These are phyloP conservation scores for Capsella bursapastoris DNA, from an alignment of 345 rosid genomes.

Conservation along the genomic window DNA sequence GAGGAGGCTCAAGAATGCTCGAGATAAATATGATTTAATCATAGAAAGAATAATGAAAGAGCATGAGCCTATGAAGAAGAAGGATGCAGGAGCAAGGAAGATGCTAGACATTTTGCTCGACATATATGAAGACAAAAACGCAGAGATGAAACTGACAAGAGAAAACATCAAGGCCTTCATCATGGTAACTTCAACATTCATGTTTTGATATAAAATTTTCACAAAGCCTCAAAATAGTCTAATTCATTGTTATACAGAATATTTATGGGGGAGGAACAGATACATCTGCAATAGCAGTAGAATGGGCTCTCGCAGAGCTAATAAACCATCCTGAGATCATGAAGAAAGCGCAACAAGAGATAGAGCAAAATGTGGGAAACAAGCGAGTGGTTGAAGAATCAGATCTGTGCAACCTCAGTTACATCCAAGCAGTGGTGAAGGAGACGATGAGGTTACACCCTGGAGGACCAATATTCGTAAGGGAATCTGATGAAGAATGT, in stretches of 20 bases:
- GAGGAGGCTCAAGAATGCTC: slow-evolving; percentile 63
- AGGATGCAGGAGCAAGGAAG: slow-evolving; percentile 44
- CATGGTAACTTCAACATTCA: slow-evolving; percentile 54
- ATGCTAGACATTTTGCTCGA: slow-evolving; percentile 69
- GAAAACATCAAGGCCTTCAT: slow-evolving; percentile 77
- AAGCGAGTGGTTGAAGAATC: slow-evolving; percentile 59
- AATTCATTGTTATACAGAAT: slow-evolving; percentile 49
- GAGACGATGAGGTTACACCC: slow-evolving; percentile 82
- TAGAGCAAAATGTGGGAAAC: slow-evolving; percentile 60
- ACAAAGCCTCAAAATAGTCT: neutral
- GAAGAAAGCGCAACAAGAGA: slow-evolving; percentile 62
- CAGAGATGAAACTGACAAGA: slow-evolving; percentile 65
- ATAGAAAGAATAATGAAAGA: slow-evolving; percentile 73
- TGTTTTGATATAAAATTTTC: neutral
- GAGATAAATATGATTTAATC: slow-evolving; percentile 60
- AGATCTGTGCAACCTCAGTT: slow-evolving; percentile 61
- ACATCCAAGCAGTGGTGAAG: slow-evolving; percentile 64
- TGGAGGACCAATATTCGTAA: slow-evolving; percentile 55
- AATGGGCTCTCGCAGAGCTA: slow-evolving; percentile 78
- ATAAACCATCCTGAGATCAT: slow-evolving; percentile 66
- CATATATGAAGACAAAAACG: slow-evolving; percentile 64
- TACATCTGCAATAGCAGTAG: slow-evolving; percentile 61
- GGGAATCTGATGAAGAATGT: slow-evolving; percentile 57
- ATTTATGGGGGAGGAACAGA: slow-evolving; percentile 73
- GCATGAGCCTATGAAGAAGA: slow-evolving; percentile 51